Conservation (phyloP, 768 basidiomycete species). For the Pulveroboletus frians region DNA sequence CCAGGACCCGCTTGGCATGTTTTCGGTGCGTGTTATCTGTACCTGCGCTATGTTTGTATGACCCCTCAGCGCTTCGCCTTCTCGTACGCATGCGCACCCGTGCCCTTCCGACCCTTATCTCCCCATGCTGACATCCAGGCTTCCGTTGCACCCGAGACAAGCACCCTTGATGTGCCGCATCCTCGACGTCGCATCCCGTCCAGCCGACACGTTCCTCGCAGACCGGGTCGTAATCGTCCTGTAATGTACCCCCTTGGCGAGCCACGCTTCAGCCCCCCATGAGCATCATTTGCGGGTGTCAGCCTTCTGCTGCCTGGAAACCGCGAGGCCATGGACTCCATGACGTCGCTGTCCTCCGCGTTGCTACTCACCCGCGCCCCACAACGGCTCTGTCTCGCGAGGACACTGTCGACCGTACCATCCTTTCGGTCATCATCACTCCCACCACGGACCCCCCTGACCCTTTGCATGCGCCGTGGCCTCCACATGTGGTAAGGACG, state of each 20-base stretch:
- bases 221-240: neutral
- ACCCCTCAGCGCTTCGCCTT: slow-evolving; percentile 9
- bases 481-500: neutral
- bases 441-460: neutral
- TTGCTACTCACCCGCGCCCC: neutral
- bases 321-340: slow-evolving; percentile 20
- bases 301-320: slow-evolving; percentile 5
- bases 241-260: neutral
- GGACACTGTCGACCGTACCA: neutral
- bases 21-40: slow-evolving; percentile 16
- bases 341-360: neutral
- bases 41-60: slow-evolving; percentile 2
- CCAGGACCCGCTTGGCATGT: slow-evolving; percentile 21
- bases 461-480: neutral
- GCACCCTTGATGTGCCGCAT: neutral
- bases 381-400: neutral
- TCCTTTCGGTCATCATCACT: neutral
- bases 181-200: neutral
- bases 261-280: neutral
- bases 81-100: slow-evolving; percentile 8
- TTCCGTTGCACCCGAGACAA: neutral
- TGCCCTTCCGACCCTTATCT: slow-evolving; percentile 17
- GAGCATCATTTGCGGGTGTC: neutral
- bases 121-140: neutral
- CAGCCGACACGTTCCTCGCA: neutral